Base-by-base conservation (phyloP, 306 rosid genomes). In the Boehmeria nivea region DNA sequence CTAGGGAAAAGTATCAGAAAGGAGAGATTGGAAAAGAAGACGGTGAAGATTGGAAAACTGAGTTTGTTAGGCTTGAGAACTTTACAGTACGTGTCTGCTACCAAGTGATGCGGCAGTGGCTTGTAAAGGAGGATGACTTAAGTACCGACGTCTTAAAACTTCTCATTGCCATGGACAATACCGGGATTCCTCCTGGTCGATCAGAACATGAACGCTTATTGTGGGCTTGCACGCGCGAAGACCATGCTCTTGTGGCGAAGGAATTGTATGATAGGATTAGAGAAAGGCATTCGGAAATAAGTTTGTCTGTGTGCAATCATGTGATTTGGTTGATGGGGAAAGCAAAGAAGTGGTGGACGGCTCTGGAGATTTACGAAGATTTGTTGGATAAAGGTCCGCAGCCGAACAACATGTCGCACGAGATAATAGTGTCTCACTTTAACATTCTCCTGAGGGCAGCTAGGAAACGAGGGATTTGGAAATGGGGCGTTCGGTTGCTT, bases 321-420 rank as follows among this genome's bases (percentile, higher is more conserved):
- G 74, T 63, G 44, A 91, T 91, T 67, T 91, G 99, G 95, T 58
- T 91, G 78, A 78, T 87, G 93, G 99, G 96, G 48, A 87, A 84
- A 73, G 87, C 96, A 8, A 91, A 81, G 80, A 87, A 81, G 51
- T 91, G 99, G 96, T 91, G 99, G 99, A 88, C 86, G 36, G 99
- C 99, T 54, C 65, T 91, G 71, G 99, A 83, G 82, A 52, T 91
- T 45, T 87, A 87, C 37, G 96, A 91, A 76, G 94, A 87, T 67
- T 73, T 91, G 65, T 69, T 87, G 74, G 99, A 91, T 76, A 87
- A 72, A 62, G 99, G 99, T 43, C 99, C 99, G 18, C 70, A 72
- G 65, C 96, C 99, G 25, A 91, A 87, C 69, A 84, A 87, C 57
- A 19, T 87, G 81, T 91, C 99, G 1, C 67, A 85, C 59, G 99